Base-by-base conservation (phyloP, 2,329 filamentous ascomycete species). In the Fusarium cyanostomum region DNA sequence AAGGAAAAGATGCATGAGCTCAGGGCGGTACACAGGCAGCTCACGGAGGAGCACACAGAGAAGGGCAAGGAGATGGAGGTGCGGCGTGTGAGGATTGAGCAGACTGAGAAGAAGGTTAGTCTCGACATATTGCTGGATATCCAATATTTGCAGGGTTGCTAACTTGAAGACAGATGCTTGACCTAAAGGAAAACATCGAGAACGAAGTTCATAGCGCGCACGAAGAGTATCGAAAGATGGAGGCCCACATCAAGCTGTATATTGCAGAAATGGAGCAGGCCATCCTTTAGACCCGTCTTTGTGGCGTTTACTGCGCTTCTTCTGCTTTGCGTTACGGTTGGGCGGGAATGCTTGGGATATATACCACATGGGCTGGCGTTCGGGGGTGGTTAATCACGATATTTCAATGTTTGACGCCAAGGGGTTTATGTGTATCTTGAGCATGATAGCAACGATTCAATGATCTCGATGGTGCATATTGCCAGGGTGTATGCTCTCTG, bases 261-360 rank as follows among this genome's bases (percentile, higher is more conserved):
- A 96, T 99, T 73, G 96, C 92, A 5, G 95, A 99, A 83, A 97
- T 99, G 94, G 95, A 98, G 79, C 94, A 97, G 78, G 90, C 89
- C 54, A 86, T 95, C 68, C 81, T 64, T 31, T 71, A 62, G 31
- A 56, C 39, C 15, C 10, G 5, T 27, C 15, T 13, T 15, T 8
- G 8, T 18, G 27, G 10, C n/a, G 2, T 18, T 49, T 52, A 18
- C 7, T 38, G 28, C 52, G 31, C 39, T 67, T 55, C 43, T 15
- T 56, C 21, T 62, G 42, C 41, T 60, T 59, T 57, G 52, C 52
- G 44, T 53, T 58, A 58, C 38, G 56, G 46, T 41, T 52, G 55
- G 46, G 49, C 52, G 53, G 66, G 41, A 56, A 37, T 45, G 52
- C 53, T 68, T 63, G 56, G 62, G 48, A 62, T 67, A 68, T 73